Evolutionary conservation across 108 stramenopile species (phyloP).

Genomic region (Bacterosira constricta): DNA sequence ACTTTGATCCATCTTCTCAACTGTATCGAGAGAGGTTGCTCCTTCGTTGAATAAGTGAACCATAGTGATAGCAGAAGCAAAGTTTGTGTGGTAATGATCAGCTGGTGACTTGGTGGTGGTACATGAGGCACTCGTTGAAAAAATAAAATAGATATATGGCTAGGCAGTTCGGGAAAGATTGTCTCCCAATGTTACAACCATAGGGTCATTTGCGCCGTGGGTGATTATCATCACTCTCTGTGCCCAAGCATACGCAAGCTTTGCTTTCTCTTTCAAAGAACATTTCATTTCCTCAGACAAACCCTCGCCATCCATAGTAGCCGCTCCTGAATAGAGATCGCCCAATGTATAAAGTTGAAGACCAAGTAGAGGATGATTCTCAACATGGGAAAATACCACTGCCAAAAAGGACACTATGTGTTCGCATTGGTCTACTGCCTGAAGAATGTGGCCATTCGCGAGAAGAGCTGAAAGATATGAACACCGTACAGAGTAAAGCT

Average conservation of each 20-base stretch:
- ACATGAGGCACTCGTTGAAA: too few relatives aligned
- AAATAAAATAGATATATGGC: too few relatives aligned
- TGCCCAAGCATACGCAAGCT: constrained; percentile 28
- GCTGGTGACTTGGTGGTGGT: too few relatives aligned
- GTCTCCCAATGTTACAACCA: constrained; percentile 14
- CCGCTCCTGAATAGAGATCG: constrained; percentile 40
- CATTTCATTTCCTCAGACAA: background rate
- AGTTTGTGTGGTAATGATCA: too few relatives aligned
- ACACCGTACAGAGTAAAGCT: constrained; percentile 32
- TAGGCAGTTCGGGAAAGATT: too few relatives aligned
- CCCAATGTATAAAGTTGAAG: constrained; percentile 71
- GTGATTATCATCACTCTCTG: constrained; percentile 24
- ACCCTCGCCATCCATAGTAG: background rate
- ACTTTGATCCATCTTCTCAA: constrained; percentile 42
- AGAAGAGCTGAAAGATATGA: constrained; percentile 30
- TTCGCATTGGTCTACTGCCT: constrained; percentile 42
- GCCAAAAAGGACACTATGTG: constrained; percentile 54
- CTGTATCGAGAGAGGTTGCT: constrained; percentile 39
- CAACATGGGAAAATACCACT: constrained; percentile 39
- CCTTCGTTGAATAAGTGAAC: constrained; percentile 10
- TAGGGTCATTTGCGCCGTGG: constrained; percentile 19
- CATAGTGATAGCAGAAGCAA: too few relatives aligned
- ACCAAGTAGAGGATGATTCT: constrained; percentile 58
- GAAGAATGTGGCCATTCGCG: constrained; percentile 8
- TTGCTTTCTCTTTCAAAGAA: constrained; percentile 14